Evolutionary conservation across 1,284 basidiomycete genomes (phyloP), one percentile per base, ranked within the genome.

Genomic region (Rugosomyces carneus): DNA sequence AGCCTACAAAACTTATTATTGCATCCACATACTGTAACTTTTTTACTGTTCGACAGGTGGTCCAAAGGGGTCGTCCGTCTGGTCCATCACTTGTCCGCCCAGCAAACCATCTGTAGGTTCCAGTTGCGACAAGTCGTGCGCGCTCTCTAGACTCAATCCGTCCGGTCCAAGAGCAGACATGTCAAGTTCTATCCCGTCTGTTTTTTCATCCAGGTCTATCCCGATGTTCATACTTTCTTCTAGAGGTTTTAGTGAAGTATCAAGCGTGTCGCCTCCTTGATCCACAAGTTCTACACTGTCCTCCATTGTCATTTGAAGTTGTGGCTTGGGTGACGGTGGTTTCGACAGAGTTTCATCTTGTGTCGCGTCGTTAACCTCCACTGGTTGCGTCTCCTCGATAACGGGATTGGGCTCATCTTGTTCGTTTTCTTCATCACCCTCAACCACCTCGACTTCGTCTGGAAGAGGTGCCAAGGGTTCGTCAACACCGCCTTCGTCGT

Each of bases 401-500:
- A 58, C 53, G 39, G 63, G 61, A 13, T 64, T 68, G 2, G 69
- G 60, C 40, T 73, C 73, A 13, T 82, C 77, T 44, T 70, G 68
- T 23, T 75, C 69, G 26, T 71, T 68, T 43, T 85, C 84, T 51
- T 87, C 85, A 46, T 83, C 79, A 24, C 81, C 84, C 37, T 82
- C 81, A 1, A 72, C 73, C 9, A 73, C 72, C 57, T 85, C 81
- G 18, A 75, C 73, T 53, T 87, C 84, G 44, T 86, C 86, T 10
- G 83, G 85, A 39, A 89, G 66, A 18, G 86, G 85, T 7, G 78
- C 86, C 31, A 89, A 72, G 13, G 85, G 84, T 56, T 85, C 81
- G 55, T 88, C 84, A 0, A 68, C 75, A 53, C 79, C 83, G 43
- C 76, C 83, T 57, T 89, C 86, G 47, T 89, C 84, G 57, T 89